Evolutionary conservation across 768 basidiomycete genomes (phyloP).

Genomic region (Fomitopsis pulvina): DNA sequence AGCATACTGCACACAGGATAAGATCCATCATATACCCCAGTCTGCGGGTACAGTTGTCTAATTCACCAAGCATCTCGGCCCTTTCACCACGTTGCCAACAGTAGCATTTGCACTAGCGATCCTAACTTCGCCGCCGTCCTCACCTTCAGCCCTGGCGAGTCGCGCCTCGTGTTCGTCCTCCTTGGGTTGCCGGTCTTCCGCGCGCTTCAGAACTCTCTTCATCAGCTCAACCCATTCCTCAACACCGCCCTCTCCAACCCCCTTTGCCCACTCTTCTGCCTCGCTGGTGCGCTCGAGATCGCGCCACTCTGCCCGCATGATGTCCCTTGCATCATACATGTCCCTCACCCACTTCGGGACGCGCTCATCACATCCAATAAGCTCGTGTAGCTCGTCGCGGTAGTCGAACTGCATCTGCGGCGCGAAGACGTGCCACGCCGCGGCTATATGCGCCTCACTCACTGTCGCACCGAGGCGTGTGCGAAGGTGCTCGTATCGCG

Average conservation of each 20-base stretch:
- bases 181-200: conserved; percentile 17
- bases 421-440: conserved; percentile 49
- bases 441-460: conserved; percentile 36
- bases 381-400: conserved; percentile 48
- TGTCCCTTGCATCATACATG: conserved; percentile 39
- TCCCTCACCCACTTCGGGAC: conserved; percentile 55
- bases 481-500: conserved; percentile 40
- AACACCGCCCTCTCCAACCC: conserved; percentile 60
- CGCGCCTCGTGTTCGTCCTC: conserved; percentile 2
- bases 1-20: background rate
- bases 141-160: background rate
- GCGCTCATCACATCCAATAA: conserved; percentile 29
- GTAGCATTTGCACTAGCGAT: background rate
- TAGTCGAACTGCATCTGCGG: conserved; percentile 60
- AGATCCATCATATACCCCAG: background rate
- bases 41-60: background rate
- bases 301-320: conserved; percentile 52
- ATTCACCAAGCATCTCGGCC: background rate
- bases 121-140: background rate
- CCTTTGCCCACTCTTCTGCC: conserved; percentile 52
- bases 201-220: conserved; percentile 26
- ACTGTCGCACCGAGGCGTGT: conserved; percentile 21
- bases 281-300: conserved; percentile 49
- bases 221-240: conserved; percentile 59
- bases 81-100: background rate